These are phyloP conservation scores for Lycium ferocissimum DNA, from an alignment of 257 asterid species.

Conservation along the genomic window DNA sequence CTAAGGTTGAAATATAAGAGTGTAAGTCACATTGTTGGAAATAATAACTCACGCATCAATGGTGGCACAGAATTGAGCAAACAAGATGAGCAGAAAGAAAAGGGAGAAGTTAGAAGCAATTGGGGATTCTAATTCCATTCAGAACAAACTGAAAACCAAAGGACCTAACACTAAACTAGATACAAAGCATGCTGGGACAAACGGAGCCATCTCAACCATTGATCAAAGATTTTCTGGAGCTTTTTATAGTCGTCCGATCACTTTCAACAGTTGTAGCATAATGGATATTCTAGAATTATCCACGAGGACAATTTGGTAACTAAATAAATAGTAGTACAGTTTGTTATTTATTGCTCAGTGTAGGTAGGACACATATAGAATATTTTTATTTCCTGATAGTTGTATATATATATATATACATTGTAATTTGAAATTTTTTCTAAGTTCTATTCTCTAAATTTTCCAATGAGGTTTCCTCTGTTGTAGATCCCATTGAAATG, in stretches of 20 bases:
- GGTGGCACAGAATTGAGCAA: slow-evolving; percentile 13
- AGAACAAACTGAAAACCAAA: neutral
- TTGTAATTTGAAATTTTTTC: no score
- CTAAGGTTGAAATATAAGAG: slow-evolving; percentile 47
- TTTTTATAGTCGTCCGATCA: neutral
- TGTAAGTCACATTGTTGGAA: slow-evolving; percentile 1
- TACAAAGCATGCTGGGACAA: neutral
- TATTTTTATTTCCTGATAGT: neutral
- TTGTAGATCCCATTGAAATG: no score
- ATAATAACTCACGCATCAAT: neutral
- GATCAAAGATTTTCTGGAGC: neutral
- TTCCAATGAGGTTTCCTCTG: no score
- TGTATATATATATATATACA: neutral
- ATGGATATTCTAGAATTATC: neutral
- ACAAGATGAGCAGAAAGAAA: neutral
- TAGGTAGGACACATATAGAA: neutral
- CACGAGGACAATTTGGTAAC: neutral
- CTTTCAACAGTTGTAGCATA: slow-evolving; percentile 11
- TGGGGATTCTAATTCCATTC: slow-evolving; percentile 13
- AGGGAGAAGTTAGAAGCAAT: neutral
- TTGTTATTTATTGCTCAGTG: neutral
- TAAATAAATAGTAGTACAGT: neutral
- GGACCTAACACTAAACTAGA: slow-evolving; percentile 3
- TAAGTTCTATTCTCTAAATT: no score
- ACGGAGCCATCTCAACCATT: slow-evolving; percentile 19